Conservation (phyloP, 73 alveolate species). For the Paraurostyla sp. region DNA sequence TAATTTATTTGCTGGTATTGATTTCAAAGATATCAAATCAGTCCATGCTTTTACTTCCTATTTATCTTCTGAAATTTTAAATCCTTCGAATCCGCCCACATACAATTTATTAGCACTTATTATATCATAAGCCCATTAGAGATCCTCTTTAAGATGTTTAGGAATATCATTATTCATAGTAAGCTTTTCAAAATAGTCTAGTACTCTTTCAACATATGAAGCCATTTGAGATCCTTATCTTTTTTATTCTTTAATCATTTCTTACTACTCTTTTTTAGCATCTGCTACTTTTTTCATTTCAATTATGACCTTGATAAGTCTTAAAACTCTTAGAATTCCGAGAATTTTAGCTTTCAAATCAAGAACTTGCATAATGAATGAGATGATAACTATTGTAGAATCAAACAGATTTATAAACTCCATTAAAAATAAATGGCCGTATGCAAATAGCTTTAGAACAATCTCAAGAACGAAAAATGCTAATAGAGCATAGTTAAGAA, state of each 20-base stretch:
- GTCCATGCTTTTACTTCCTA: conserved; percentile 77
- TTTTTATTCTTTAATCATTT: conserved; percentile 75
- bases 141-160: conserved; percentile 67
- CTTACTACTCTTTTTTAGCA: conserved; percentile 71
- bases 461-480: conserved; percentile 75
- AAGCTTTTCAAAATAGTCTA: conserved; percentile 70
- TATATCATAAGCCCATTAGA: conserved; percentile 70
- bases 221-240: conserved; percentile 76
- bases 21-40: conserved; percentile 61
- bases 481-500: conserved; percentile 59
- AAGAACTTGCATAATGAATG: conserved; percentile 65
- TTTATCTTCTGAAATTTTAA: conserved; percentile 60
- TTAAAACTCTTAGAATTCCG: conserved; percentile 72
- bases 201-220: conserved; percentile 73
- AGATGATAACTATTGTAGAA: conserved; percentile 66
- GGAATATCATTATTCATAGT: conserved; percentile 64
- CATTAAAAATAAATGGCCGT: conserved; percentile 63
- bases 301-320: conserved; percentile 79
- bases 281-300: conserved; percentile 81
- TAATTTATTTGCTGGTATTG: conserved; percentile 42
- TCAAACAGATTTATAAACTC: conserved; percentile 73
- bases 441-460: conserved; percentile 59
- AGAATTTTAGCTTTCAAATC: conserved; percentile 51
- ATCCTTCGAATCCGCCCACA: conserved; percentile 64
- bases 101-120: conserved; percentile 69